phyloP scores from a whole-genome alignment of 495 filamentous ascomycete genomes.

The Aspergillus nanangensis region DNA sequence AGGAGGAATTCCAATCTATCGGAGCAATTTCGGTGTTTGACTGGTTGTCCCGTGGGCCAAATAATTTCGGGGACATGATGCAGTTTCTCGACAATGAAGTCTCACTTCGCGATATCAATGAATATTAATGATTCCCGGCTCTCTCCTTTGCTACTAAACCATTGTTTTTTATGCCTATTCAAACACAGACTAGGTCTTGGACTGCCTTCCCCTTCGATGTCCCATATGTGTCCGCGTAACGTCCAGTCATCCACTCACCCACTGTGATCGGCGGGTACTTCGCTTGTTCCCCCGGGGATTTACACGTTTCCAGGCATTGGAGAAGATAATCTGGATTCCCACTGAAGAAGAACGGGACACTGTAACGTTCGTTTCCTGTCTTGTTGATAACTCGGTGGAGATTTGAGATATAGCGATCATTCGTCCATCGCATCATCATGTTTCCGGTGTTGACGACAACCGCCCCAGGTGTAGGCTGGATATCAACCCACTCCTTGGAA shows the following conservation, averaged over 20 bases:
- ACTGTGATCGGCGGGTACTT: slow-evolving; percentile 24
- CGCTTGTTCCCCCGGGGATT: slow-evolving; percentile 4
- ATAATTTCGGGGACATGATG: neutral
- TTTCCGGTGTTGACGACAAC: slow-evolving; percentile 49
- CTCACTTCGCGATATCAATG: too few relatives aligned
- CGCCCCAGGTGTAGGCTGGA: slow-evolving; percentile 29
- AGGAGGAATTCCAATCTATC: neutral
- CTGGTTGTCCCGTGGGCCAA: neutral
- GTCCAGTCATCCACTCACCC: slow-evolving; percentile 21
- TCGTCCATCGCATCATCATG: slow-evolving; percentile 33
- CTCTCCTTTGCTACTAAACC: too few relatives aligned
- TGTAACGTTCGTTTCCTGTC: slow-evolving; percentile 20
- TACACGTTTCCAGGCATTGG: slow-evolving; percentile 18
- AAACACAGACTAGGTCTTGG: neutral
- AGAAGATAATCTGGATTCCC: slow-evolving; percentile 20
- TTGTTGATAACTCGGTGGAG: slow-evolving; percentile 30
- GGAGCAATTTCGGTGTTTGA: neutral
- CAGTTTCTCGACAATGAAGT: neutral
- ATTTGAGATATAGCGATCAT: slow-evolving; percentile 23
- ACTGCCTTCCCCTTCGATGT: slow-evolving; percentile 1
- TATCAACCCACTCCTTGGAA: slow-evolving; percentile 22
- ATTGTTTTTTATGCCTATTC: too few relatives aligned
- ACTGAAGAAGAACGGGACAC: slow-evolving; percentile 27
- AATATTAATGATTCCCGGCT: too few relatives aligned
- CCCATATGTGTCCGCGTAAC: slow-evolving; percentile 24